Conservation (phyloP, 176 grass and related monocot genomes). For the Guadua angustifolia region DNA sequence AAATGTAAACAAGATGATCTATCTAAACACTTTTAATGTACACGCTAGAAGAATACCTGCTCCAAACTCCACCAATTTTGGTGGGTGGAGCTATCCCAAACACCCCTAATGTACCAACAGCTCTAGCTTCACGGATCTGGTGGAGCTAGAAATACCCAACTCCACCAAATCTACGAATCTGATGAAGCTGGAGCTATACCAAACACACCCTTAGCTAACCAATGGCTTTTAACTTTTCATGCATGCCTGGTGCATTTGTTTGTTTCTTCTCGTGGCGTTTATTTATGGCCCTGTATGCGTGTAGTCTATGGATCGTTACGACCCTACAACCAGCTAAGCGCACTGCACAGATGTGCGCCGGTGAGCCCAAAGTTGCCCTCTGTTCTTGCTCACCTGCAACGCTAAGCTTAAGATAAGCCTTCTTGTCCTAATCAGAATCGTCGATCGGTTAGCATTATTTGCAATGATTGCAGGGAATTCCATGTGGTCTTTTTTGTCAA, state of each 20-base stretch:
- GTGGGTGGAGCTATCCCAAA: too few species aligned
- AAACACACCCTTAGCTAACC: too few species aligned
- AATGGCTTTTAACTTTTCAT: neutral
- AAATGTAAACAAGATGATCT: too few species aligned
- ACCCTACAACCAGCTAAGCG: neutral
- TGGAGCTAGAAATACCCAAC: too few species aligned
- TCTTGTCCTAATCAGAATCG: constrained; percentile 39
- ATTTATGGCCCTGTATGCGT: neutral
- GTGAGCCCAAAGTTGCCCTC: neutral
- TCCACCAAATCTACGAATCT: too few species aligned
- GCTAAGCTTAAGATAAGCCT: constrained; percentile 34
- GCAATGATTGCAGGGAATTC: constrained; percentile 44
- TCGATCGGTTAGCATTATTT: constrained; percentile 42
- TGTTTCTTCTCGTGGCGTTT: too few species aligned
- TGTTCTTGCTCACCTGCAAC: constrained; percentile 38
- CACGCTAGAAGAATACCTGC: too few species aligned
- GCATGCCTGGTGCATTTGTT: neutral
- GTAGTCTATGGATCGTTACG: neutral
- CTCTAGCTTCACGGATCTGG: too few species aligned
- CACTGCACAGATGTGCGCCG: neutral
- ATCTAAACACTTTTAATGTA: too few species aligned
- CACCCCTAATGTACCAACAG: too few species aligned
- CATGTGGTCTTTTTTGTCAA: constrained; percentile 50
- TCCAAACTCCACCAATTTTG: too few species aligned
- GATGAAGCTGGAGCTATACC: too few species aligned